These are phyloP conservation scores for Chaetothyriales sp. DNA, from an alignment of 2,329 filamentous ascomycete species.

Conservation along the genomic window DNA sequence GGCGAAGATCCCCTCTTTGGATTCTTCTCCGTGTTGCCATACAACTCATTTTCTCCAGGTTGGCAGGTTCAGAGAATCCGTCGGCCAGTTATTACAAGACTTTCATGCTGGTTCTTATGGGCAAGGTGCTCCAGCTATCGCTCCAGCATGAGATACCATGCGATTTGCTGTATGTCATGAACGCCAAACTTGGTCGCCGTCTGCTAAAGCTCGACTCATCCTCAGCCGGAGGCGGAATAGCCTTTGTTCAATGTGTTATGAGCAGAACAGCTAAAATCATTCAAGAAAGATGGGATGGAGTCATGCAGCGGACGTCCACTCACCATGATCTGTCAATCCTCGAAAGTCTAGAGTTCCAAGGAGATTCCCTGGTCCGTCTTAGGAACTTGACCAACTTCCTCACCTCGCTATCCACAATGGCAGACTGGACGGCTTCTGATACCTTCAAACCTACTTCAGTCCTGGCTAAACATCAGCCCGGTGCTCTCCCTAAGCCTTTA, in stretches of 20 bases:
- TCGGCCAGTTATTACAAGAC: conserved; percentile 30
- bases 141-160: conserved; percentile 10
- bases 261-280: neutral
- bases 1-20: conserved; percentile 42
- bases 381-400: neutral
- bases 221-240: neutral
- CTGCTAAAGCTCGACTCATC: conserved; percentile 26
- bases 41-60: conserved; percentile 22
- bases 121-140: conserved; percentile 21
- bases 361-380: neutral
- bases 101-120: conserved; percentile 37
- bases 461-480: conserved; percentile 1
- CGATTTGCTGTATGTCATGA: conserved; percentile 27
- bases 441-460: neutral
- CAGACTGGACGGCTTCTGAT: neutral
- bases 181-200: conserved; percentile 30
- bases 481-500: conserved; percentile 2
- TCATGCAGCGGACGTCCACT: neutral
- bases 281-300: neutral
- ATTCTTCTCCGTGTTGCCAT: conserved; percentile 39
- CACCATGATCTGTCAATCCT: conserved; percentile 1
- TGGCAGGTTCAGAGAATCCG: neutral
- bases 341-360: neutral
- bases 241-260: neutral
- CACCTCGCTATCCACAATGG: neutral